These are phyloP conservation scores for Pseudevernia furfuracea DNA, from an alignment of 495 filamentous ascomycete genomes.

Conservation along the genomic window DNA sequence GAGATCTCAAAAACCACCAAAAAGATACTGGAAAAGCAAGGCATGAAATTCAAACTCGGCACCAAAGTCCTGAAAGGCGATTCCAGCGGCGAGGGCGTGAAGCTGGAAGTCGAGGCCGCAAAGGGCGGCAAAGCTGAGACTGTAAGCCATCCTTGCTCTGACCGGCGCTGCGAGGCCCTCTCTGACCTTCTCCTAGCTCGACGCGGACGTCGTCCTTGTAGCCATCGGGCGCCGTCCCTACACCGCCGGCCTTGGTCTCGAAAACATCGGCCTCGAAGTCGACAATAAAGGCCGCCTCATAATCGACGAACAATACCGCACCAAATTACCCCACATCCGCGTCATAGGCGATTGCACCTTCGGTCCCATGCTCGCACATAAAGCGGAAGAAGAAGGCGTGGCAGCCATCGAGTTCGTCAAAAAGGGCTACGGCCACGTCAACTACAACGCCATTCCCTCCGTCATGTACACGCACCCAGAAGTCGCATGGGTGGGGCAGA, in stretches of 20 bases:
- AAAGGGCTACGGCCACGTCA: slow-evolving; percentile 96
- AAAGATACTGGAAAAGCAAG: slow-evolving; percentile 92
- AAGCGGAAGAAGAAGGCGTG: slow-evolving; percentile 96
- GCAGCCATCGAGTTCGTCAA: slow-evolving; percentile 93
- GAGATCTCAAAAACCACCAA: slow-evolving; percentile 89
- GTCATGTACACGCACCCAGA: slow-evolving; percentile 99
- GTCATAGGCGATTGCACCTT: slow-evolving; percentile 96
- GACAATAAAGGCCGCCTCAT: slow-evolving; percentile 90
- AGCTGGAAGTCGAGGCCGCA: slow-evolving; percentile 78
- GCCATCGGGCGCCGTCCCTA: slow-evolving; percentile 95
- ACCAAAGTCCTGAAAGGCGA: slow-evolving; percentile 91
- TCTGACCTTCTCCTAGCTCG: slow-evolving; percentile 49
- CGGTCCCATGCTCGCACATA: slow-evolving; percentile 98
- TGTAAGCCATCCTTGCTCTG: slow-evolving; percentile 40
- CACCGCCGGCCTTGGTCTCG: slow-evolving; percentile 80
- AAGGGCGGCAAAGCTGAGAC: slow-evolving; percentile 94
- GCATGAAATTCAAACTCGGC: slow-evolving; percentile 95
- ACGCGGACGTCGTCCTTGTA: slow-evolving; percentile 93
- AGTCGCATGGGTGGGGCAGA: slow-evolving; percentile 97
- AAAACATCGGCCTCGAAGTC: slow-evolving; percentile 89
- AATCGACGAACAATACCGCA: slow-evolving; percentile 97
- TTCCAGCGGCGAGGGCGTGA: slow-evolving; percentile 63
- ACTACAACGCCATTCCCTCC: slow-evolving; percentile 94
- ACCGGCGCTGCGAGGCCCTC: slow-evolving; percentile 19
- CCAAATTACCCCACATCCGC: slow-evolving; percentile 91